Conservation (phyloP, 2,329 filamentous ascomycete genomes). For the Colletotrichum abscissum region DNA sequence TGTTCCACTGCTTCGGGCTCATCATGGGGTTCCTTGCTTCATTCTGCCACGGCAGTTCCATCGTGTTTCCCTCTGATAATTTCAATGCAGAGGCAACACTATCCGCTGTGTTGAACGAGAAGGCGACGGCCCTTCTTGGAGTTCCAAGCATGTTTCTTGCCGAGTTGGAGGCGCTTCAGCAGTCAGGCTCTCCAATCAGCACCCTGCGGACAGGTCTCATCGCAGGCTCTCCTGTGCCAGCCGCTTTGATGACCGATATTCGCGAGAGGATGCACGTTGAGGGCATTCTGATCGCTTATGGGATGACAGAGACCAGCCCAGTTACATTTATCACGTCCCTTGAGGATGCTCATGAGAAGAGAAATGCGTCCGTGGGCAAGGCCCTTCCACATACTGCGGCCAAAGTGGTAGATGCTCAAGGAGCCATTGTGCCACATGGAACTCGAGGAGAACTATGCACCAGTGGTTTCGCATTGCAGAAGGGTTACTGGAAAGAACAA, state of each 20-base stretch:
- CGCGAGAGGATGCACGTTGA: slow-evolving; percentile 71
- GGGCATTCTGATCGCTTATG: slow-evolving; percentile 63
- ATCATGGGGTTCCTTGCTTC: neutral
- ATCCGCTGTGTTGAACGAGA: neutral
- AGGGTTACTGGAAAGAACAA: slow-evolving; percentile 73
- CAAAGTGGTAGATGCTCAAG: slow-evolving; percentile 69
- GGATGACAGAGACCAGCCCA: slow-evolving; percentile 76
- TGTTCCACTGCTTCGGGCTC: neutral
- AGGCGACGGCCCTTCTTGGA: neutral
- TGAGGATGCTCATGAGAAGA: slow-evolving; percentile 71
- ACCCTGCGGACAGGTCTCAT: slow-evolving; percentile 67
- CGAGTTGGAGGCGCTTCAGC: neutral
- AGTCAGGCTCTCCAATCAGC: neutral
- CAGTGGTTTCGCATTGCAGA: slow-evolving; percentile 67
- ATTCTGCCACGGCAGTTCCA: neutral
- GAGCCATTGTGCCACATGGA: slow-evolving; percentile 64
- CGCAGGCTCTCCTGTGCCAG: slow-evolving; percentile 72
- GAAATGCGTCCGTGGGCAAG: slow-evolving; percentile 71
- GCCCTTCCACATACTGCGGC: slow-evolving; percentile 70
- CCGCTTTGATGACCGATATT: slow-evolving; percentile 70
- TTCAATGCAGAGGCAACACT: neutral
- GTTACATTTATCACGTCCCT: slow-evolving; percentile 74
- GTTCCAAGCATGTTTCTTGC: neutral
- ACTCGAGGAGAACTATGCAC: slow-evolving; percentile 73
- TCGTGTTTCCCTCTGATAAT: neutral